phyloP scores from a whole-genome alignment of 2,329 filamentous ascomycete genomes.

The Penicillium polonicum region DNA sequence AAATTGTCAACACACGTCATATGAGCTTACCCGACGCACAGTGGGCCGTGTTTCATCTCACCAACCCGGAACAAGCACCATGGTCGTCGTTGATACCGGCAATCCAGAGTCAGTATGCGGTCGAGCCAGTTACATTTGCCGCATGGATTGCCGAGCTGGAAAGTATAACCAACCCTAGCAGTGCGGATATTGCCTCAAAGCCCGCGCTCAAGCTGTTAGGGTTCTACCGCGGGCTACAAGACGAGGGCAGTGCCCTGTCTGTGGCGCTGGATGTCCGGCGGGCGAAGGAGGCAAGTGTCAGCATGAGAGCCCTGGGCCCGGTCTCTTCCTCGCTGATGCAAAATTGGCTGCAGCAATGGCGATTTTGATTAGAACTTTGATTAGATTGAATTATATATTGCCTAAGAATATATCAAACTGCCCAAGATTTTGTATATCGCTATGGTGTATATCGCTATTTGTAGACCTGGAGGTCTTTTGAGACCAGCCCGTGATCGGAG shows the following conservation, averaged over 20 bases:
- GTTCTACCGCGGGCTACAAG: slow-evolving; percentile 45
- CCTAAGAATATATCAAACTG: background rate
- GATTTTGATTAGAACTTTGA: slow-evolving; percentile 17
- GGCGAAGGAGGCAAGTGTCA: slow-evolving; percentile 45
- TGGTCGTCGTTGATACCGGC: slow-evolving; percentile 47
- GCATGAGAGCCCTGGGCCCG: slow-evolving; percentile 44
- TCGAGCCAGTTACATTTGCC: slow-evolving; percentile 43
- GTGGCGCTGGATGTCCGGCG: slow-evolving; percentile 46
- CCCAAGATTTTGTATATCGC: background rate
- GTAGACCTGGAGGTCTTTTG: too few relatives aligned
- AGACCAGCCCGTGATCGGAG: background rate
- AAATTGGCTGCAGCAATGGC: slow-evolving; percentile 37
- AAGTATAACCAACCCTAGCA: slow-evolving; percentile 39
- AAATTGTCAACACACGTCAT: slow-evolving; percentile 42
- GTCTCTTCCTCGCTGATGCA: slow-evolving; percentile 48
- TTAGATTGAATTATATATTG: background rate
- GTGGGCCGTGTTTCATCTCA: slow-evolving; percentile 45
- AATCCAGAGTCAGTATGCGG: slow-evolving; percentile 46
- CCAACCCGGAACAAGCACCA: slow-evolving; percentile 45
- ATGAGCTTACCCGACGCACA: slow-evolving; percentile 10
- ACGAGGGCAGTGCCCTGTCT: slow-evolving; percentile 24
- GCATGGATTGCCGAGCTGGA: slow-evolving; percentile 52
- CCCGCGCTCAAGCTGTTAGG: slow-evolving; percentile 55
- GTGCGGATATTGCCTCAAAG: slow-evolving; percentile 45
- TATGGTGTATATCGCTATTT: too few relatives aligned